A percentile compares a stretch with the other conserved stretches of the same genome.
Evolutionary conservation across 2,329 filamentous ascomycete genomes (phyloP).

Genomic region (Myriosclerotinia scirpicola): DNA sequence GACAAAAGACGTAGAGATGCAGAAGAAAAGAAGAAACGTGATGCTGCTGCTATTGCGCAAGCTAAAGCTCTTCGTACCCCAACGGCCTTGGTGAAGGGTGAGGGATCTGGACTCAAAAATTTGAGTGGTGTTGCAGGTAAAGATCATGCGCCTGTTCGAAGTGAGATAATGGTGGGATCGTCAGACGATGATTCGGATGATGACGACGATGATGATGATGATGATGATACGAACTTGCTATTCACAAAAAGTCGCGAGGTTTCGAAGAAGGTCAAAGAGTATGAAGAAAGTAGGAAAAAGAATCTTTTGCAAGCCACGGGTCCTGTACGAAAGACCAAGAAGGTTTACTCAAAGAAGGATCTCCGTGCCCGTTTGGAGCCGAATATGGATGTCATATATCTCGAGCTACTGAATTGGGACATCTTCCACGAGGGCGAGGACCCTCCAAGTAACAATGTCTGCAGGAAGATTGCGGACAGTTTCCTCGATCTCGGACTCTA

Average conservation of each 20-base stretch:
- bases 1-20: constrained; percentile 73
- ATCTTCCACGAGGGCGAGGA: constrained; percentile 88
- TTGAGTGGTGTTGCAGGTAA: constrained; percentile 73
- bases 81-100: constrained; percentile 61
- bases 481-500: constrained; percentile 79
- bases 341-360: constrained; percentile 82
- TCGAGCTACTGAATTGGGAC: constrained; percentile 87
- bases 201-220: constrained; percentile 62
- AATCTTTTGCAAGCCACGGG: constrained; percentile 57
- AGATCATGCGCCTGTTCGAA: constrained; percentile 71
- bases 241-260: constrained; percentile 48
- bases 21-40: constrained; percentile 71
- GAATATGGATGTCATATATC: constrained; percentile 81
- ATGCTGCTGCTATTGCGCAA: constrained; percentile 69
- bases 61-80: constrained; percentile 61
- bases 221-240: constrained; percentile 44
- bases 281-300: constrained; percentile 48
- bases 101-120: constrained; percentile 74
- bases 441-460: constrained; percentile 74
- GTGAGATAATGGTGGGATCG: constrained; percentile 86
- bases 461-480: constrained; percentile 72
- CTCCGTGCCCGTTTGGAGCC: constrained; percentile 91
- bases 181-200: constrained; percentile 73
- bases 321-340: constrained; percentile 81
- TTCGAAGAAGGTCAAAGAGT: constrained; percentile 43